Percentiles rank a stretch among this genome's conserved stretches.
Evolutionary conservation across 345 rosid genomes (phyloP).

Genomic region (Cardiospermum halicacabum): DNA sequence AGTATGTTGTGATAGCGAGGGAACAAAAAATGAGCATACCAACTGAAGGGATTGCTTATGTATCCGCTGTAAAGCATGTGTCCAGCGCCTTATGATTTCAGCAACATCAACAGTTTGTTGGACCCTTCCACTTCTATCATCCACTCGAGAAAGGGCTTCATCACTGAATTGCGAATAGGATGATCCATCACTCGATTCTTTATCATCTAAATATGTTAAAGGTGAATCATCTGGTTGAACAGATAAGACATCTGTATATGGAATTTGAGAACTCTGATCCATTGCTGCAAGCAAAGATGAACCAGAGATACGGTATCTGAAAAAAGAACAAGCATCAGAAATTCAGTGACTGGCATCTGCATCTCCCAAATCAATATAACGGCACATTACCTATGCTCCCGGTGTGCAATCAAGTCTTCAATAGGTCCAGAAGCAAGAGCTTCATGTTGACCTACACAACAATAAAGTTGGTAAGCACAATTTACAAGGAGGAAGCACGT

Average conservation of each 20-base stretch:
- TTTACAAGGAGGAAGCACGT: background rate
- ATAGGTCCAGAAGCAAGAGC: constrained; percentile 98
- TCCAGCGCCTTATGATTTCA: constrained; percentile 97
- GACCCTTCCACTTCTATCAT: constrained; percentile 85
- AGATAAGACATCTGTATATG: constrained; percentile 59
- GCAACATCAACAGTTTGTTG: constrained; percentile 95
- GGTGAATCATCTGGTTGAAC: constrained; percentile 42
- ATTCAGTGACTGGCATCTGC: constrained; percentile 5
- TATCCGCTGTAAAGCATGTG: constrained; percentile 97
- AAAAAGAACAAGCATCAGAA: constrained; percentile 23
- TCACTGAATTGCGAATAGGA: constrained; percentile 52
- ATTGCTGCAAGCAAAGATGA: constrained; percentile 91
- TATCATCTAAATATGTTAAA: constrained; percentile 49
- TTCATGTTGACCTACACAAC: constrained; percentile 83
- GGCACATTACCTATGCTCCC: constrained; percentile 86
- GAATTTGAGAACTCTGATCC: constrained; percentile 95
- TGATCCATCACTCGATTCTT: constrained; percentile 60
- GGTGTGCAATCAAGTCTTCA: constrained; percentile 95
- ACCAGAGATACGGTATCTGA: constrained; percentile 97
- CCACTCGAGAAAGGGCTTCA: constrained; percentile 60
- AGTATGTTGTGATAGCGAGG: background rate
- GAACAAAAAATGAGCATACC: constrained; percentile 43
- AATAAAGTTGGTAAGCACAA: background rate
- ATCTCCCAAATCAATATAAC: constrained; percentile 1
- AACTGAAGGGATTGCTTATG: constrained; percentile 94